phyloP scores from a whole-genome alignment of 495 filamentous ascomycete genomes.

The Oleoguttula mirabilis region DNA sequence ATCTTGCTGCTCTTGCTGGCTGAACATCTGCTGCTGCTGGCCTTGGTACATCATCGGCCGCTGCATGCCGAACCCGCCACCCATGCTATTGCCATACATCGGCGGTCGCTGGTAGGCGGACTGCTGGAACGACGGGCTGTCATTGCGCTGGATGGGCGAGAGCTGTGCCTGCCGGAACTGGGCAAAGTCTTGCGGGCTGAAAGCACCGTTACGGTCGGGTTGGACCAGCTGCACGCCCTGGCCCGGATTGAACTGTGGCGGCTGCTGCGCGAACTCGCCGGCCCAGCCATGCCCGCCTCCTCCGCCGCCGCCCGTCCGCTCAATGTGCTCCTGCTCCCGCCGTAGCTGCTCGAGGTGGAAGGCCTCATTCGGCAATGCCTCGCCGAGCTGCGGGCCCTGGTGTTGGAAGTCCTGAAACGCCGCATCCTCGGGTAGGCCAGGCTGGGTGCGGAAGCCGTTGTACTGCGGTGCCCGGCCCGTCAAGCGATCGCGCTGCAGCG shows the following conservation, averaged over 20 bases:
- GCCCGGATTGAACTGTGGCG: conserved; percentile 51
- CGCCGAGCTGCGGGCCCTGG: conserved; percentile 7
- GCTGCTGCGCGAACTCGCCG: conserved; percentile 71
- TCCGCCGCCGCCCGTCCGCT: conserved; percentile 41
- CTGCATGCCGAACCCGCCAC: conserved; percentile 29
- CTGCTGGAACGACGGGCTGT: conserved; percentile 34
- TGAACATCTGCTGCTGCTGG: conserved; percentile 34
- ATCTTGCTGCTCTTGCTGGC: conserved; percentile 42
- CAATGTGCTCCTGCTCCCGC: conserved; percentile 54
- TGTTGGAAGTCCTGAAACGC: conserved; percentile 19
- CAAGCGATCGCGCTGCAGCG: conserved; percentile 77
- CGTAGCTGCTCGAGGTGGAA: conserved; percentile 12
- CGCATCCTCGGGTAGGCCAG: conserved; percentile 8
- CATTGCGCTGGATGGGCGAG: conserved; percentile 1
- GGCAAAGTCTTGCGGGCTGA: conserved; percentile 68
- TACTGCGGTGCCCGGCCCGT: conserved; percentile 2
- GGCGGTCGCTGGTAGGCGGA: conserved; percentile 42
- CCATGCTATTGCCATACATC: conserved; percentile 45
- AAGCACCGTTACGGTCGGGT: conserved; percentile 35
- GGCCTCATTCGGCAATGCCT: conserved; percentile 1
- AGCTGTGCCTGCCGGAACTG: conserved; percentile 14
- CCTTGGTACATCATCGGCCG: conserved; percentile 28
- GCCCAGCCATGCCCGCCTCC: conserved; percentile 9
- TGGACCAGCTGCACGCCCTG: conserved; percentile 24
- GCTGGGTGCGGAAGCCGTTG: conserved; percentile 15